Percentiles rank a stretch among this genome's conserved stretches.
phyloP scores from a whole-genome alignment of 805 yeast species.

The Nakazawaea laoshanensis region DNA sequence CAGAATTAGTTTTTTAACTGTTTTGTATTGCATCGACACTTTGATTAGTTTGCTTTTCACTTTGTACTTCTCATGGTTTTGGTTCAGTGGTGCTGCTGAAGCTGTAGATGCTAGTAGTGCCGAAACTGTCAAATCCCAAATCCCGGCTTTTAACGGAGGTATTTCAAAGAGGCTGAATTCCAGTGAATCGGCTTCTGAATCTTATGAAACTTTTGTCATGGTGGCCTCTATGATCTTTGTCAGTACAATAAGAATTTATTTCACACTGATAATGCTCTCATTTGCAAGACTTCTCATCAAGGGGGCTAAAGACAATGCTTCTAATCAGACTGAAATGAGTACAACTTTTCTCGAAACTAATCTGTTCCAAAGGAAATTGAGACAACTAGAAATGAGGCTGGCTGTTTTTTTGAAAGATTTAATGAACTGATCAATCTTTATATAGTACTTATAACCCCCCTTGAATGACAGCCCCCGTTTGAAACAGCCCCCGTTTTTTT shows the following conservation, averaged over 20 bases:
- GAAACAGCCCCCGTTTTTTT: too few relatives aligned
- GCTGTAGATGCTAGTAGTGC: constrained; percentile 16
- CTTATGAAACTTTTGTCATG: constrained; percentile 50
- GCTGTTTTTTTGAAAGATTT: constrained; percentile 2
- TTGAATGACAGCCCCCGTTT: too few relatives aligned
- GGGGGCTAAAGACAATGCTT: constrained; percentile 26
- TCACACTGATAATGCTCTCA: constrained; percentile 48
- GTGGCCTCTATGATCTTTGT: constrained; percentile 39
- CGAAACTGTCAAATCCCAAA: neutral
- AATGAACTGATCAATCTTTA: neutral
- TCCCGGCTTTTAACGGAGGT: neutral
- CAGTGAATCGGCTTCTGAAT: constrained; percentile 63
- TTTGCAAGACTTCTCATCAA: constrained; percentile 51
- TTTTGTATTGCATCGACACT: constrained; percentile 63
- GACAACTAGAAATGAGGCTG: constrained; percentile 6
- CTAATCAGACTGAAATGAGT: neutral
- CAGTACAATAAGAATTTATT: constrained; percentile 45
- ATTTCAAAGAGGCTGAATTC: too few relatives aligned
- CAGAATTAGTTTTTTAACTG: constrained; percentile 52
- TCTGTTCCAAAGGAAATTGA: constrained; percentile 8
- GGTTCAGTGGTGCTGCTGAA: constrained; percentile 43
- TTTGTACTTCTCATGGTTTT: constrained; percentile 59
- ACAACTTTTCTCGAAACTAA: constrained; percentile 3
- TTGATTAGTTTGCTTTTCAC: constrained; percentile 61
- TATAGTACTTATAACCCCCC: neutral